Evolutionary conservation across 805 yeast species (phyloP).

Genomic region (Cyberlindnera bimundalis): DNA sequence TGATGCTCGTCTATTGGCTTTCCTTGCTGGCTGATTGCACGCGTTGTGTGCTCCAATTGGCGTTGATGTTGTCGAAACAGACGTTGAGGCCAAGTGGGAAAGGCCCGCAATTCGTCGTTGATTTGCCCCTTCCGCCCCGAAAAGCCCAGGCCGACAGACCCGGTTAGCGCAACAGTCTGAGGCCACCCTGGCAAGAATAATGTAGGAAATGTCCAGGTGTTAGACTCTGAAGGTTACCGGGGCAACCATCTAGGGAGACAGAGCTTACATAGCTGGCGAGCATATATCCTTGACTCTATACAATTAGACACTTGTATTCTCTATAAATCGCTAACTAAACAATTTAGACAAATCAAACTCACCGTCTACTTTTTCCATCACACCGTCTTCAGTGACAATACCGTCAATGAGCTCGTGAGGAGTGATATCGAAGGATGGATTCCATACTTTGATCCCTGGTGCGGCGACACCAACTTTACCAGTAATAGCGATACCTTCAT

Average conservation of each 20-base stretch:
- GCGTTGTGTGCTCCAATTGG: conserved; percentile 1
- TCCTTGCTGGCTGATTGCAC: not conserved
- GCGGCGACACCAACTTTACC: conserved; percentile 79
- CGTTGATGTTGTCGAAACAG: not conserved
- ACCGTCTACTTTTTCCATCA: conserved; percentile 51
- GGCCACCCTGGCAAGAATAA: conserved; percentile 7
- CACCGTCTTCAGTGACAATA: conserved; percentile 80
- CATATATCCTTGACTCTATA: no score
- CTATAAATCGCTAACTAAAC: conserved; percentile 7
- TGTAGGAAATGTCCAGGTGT: conserved; percentile 5
- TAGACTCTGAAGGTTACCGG: not conserved
- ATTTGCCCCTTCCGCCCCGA: conserved; percentile 16
- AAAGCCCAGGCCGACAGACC: conserved; percentile 4
- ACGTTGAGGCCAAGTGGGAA: not conserved
- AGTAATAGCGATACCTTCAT: conserved; percentile 30
- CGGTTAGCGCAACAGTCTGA: conserved; percentile 5
- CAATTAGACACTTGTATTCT: not conserved
- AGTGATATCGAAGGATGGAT: conserved; percentile 94
- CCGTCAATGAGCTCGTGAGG: conserved; percentile 81
- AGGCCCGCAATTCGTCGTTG: conserved; percentile 13
- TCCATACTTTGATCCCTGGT: conserved; percentile 84
- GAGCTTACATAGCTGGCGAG: no score
- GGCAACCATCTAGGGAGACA: no score
- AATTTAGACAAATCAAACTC: conserved; percentile 40
- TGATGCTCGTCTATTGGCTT: not conserved